Conservation (phyloP, 192 early-diverging fungal genomes). For the Coemansia sp. region DNA sequence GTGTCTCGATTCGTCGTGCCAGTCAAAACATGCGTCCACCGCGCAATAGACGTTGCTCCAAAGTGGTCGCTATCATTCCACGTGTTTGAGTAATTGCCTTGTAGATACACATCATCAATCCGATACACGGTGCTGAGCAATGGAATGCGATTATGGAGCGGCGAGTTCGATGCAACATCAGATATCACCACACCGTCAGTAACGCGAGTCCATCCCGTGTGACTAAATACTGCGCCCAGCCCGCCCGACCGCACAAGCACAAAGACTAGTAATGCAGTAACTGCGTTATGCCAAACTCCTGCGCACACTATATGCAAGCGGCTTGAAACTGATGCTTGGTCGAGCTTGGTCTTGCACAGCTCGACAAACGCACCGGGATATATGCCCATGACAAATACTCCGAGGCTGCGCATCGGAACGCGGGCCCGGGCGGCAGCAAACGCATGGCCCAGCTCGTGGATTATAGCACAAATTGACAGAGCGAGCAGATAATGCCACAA, state of each 20-base stretch:
- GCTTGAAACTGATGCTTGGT: not conserved
- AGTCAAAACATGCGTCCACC: conserved; percentile 35
- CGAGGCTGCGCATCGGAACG: conserved; percentile 17
- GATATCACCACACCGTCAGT: conserved; percentile 28
- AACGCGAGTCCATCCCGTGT: conserved; percentile 16
- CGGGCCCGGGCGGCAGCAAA: conserved; percentile 23
- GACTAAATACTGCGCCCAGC: conserved; percentile 8
- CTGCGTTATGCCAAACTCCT: conserved; percentile 49
- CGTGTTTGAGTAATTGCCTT: not conserved
- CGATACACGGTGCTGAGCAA: conserved; percentile 22
- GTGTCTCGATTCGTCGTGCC: conserved; percentile 24
- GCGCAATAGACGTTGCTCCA: conserved; percentile 17
- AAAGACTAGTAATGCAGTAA: conserved; percentile 22
- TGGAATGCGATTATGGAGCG: conserved; percentile 27
- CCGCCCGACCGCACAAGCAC: conserved; percentile 29
- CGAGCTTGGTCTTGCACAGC: conserved; percentile 25
- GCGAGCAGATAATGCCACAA: conserved; percentile 31
- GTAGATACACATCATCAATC: conserved; percentile 32
- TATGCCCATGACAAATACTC: conserved; percentile 35
- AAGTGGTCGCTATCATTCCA: not conserved
- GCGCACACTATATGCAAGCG: conserved; percentile 40
- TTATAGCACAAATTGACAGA: conserved; percentile 19
- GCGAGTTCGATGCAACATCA: conserved; percentile 20
- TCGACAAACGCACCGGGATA: conserved; percentile 48
- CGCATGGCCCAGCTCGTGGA: conserved; percentile 48